Percentiles rank a stretch among this genome's conserved stretches.
phyloP scores from a whole-genome alignment of 768 basidiomycete species.

The Leccinum subgranulosum region DNA sequence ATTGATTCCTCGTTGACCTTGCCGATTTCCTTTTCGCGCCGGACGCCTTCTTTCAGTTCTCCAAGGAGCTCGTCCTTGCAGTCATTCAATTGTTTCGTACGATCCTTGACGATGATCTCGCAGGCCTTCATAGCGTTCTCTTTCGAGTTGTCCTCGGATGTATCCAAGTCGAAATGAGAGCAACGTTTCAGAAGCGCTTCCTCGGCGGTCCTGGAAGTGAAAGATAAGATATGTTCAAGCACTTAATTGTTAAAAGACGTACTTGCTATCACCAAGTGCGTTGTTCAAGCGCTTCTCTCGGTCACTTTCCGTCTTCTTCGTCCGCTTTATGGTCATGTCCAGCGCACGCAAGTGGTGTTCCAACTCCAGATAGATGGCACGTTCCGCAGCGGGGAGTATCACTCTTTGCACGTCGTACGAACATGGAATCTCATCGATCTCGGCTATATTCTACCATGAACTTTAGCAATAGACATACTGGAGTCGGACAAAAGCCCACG shows the following conservation, averaged over 20 bases:
- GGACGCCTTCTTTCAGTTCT: constrained; percentile 62
- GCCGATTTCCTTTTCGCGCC: constrained; percentile 66
- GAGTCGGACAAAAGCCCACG: constrained; percentile 12
- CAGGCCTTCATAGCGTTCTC: constrained; percentile 88
- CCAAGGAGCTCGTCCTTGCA: constrained; percentile 72
- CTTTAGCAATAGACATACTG: constrained; percentile 10
- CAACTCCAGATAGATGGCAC: constrained; percentile 90
- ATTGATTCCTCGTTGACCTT: constrained; percentile 65
- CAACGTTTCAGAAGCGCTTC: constrained; percentile 94
- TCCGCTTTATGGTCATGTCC: constrained; percentile 73
- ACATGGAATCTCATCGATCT: constrained; percentile 94
- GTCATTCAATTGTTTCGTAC: constrained; percentile 72
- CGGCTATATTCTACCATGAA: constrained; percentile 75
- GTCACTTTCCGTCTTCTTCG: constrained; percentile 72
- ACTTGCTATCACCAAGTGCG: constrained; percentile 88
- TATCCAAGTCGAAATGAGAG: constrained; percentile 89
- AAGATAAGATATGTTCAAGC: neutral
- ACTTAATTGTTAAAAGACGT: constrained; percentile 12
- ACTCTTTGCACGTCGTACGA: constrained; percentile 60
- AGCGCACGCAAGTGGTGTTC: constrained; percentile 90
- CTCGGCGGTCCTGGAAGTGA: constrained; percentile 65
- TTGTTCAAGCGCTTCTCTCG: constrained; percentile 85
- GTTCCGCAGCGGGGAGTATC: constrained; percentile 85
- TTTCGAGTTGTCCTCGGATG: constrained; percentile 42
- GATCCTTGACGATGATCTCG: constrained; percentile 84